Conservation (phyloP, 306 rosid genomes). For the Hippophae tibetana region DNA sequence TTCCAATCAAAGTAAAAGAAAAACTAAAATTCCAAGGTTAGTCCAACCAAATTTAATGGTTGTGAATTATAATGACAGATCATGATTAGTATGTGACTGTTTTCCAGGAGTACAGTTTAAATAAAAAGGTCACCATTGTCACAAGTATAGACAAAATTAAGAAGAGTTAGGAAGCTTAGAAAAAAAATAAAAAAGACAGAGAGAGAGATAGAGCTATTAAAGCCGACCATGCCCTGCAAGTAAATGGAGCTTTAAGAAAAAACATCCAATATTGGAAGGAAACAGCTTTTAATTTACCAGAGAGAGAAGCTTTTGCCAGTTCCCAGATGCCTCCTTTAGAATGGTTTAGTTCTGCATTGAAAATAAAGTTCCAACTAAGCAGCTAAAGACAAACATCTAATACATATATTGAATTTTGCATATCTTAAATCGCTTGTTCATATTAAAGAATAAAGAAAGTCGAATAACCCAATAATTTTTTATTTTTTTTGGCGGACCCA, state of each 20-base stretch:
- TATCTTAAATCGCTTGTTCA: too few species aligned
- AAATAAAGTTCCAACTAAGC: constrained; percentile 14
- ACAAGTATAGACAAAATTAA: neutral
- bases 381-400: constrained; percentile 7
- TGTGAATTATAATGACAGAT: constrained; percentile 16
- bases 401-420: too few species aligned
- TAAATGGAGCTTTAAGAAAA: constrained; percentile 5
- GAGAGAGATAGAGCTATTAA: constrained; percentile 7
- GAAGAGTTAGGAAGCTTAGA: neutral
- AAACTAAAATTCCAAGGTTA: constrained; percentile 17
- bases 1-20: constrained; percentile 8
- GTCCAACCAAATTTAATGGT: constrained; percentile 17
- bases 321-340: neutral
- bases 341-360: neutral
- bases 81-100: constrained; percentile 13
- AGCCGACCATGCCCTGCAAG: constrained; percentile 9
- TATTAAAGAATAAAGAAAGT: too few species aligned
- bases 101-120: neutral
- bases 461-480: too few species aligned
- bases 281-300: constrained; percentile 25
- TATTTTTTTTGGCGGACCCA: too few species aligned
- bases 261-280: constrained; percentile 5
- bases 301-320: constrained; percentile 7
- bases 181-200: neutral
- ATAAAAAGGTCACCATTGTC: constrained; percentile 1